These are phyloP conservation scores for Austroboletus rostrupii DNA, from an alignment of 1,284 basidiomycete species.

Conservation along the genomic window DNA sequence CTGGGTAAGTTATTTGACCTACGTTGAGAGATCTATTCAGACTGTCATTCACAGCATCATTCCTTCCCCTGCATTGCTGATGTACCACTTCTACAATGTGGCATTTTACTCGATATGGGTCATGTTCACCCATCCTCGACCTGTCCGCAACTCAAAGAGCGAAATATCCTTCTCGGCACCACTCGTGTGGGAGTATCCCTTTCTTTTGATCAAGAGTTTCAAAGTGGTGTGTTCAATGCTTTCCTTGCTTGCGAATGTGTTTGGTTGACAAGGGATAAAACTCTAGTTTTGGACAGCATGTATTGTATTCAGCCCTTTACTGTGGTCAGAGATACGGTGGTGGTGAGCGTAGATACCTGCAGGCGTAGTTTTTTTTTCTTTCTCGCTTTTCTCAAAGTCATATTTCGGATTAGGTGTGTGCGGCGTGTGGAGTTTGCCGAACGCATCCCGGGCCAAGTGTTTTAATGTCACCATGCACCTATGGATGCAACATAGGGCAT, in stretches of 20 bases:
- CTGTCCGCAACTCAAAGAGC: slow-evolving; percentile 13
- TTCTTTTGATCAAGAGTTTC: slow-evolving; percentile 38
- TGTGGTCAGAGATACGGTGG: slow-evolving; percentile 80
- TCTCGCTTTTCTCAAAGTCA: not conserved
- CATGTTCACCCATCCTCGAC: slow-evolving; percentile 70
- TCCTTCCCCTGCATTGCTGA: slow-evolving; percentile 75
- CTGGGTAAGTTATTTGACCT: slow-evolving; percentile 52
- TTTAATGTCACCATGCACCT: no score
- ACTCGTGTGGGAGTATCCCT: slow-evolving; percentile 41
- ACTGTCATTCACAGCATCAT: slow-evolving; percentile 46
- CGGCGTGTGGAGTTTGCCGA: not conserved
- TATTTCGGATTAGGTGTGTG: slow-evolving; percentile 4
- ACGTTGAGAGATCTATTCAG: no score
- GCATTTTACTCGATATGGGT: slow-evolving; percentile 91
- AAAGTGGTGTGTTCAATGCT: slow-evolving; percentile 32
- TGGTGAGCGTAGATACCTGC: slow-evolving; percentile 31
- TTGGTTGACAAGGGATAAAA: slow-evolving; percentile 2
- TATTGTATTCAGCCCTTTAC: slow-evolving; percentile 78
- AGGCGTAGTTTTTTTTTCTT: not conserved
- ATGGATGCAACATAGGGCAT: no score
- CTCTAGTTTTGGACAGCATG: slow-evolving; percentile 82
- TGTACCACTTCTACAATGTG: slow-evolving; percentile 93
- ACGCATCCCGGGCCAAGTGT: no score
- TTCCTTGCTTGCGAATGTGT: not conserved
- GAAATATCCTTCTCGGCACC: slow-evolving; percentile 25